These are phyloP conservation scores for Umbelopsis sp. DNA, from an alignment of 192 early-diverging fungal species.

Conservation along the genomic window DNA sequence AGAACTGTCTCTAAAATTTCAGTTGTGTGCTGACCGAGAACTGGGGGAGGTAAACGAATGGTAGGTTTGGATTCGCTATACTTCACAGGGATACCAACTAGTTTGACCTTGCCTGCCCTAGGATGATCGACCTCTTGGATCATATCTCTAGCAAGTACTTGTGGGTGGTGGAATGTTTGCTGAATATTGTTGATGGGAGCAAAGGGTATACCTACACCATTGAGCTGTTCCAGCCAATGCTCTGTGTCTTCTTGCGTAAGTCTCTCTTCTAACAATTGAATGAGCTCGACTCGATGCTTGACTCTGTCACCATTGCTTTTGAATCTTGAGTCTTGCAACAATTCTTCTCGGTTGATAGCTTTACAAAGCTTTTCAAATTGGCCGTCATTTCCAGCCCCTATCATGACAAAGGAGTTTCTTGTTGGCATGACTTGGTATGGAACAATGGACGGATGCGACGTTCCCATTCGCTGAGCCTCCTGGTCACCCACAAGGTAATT, in stretches of 20 bases:
- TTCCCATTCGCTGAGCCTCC: constrained; percentile 86
- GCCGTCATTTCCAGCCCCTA: constrained; percentile 89
- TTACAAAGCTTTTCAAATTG: constrained; percentile 77
- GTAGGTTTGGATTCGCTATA: constrained; percentile 66
- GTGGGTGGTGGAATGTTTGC: constrained; percentile 79
- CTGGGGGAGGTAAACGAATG: constrained; percentile 76
- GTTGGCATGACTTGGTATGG: constrained; percentile 90
- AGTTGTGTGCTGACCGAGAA: constrained; percentile 88
- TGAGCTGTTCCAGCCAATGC: constrained; percentile 66
- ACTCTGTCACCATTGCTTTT: constrained; percentile 77
- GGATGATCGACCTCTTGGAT: constrained; percentile 84
- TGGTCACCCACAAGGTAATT: constrained; percentile 82
- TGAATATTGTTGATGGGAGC: constrained; percentile 80
- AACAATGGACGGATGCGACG: constrained; percentile 87
- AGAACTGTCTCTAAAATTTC: constrained; percentile 69
- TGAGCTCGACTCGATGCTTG: constrained; percentile 64
- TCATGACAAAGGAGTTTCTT: constrained; percentile 76
- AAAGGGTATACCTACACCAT: constrained; percentile 75
- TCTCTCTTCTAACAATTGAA: constrained; percentile 54
- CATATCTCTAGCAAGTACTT: constrained; percentile 66
- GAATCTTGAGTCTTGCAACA: constrained; percentile 57
- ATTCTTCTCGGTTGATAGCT: constrained; percentile 45
- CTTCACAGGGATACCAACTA: constrained; percentile 75
- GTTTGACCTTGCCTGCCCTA: constrained; percentile 72
- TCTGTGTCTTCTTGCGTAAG: constrained; percentile 53